A percentile compares a stretch with the other conserved stretches of the same genome.
Evolutionary conservation across 306 rosid genomes (phyloP).

Genomic region (Rubus parviflorus): DNA sequence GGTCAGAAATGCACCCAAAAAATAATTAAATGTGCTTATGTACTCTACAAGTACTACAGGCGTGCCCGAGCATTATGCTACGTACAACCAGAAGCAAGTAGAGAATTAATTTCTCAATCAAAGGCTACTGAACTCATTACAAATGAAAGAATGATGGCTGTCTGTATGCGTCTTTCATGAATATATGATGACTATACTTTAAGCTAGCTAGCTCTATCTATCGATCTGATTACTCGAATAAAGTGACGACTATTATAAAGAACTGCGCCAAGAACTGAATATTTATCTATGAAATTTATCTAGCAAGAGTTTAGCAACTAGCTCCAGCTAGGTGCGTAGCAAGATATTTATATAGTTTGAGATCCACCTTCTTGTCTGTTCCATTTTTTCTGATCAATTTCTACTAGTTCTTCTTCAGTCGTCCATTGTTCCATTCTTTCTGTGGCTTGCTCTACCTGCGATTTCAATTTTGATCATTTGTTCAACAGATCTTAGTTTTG

Average conservation of each 20-base stretch:
- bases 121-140: too few relatives aligned
- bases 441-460: constrained; percentile 80
- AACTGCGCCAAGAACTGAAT: background rate
- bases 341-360: background rate
- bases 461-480: background rate
- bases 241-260: background rate
- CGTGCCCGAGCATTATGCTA: too few relatives aligned
- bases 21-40: too few relatives aligned
- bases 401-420: constrained; percentile 50
- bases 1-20: too few relatives aligned
- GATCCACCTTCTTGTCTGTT: background rate
- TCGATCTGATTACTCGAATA: background rate
- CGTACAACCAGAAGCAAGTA: too few relatives aligned
- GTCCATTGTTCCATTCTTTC: constrained; percentile 72
- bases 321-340: background rate
- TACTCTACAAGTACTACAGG: too few relatives aligned
- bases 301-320: background rate
- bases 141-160: too few relatives aligned
- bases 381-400: background rate
- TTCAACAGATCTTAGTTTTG: background rate
- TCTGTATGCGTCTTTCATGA: too few relatives aligned
- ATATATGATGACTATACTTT: too few relatives aligned
- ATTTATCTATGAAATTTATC: background rate
- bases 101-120: too few relatives aligned
- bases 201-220: too few relatives aligned